A percentile compares a stretch with the other conserved stretches of the same genome.
phyloP scores from a whole-genome alignment of 257 asterid genomes.

The Verbascum thapsus region DNA sequence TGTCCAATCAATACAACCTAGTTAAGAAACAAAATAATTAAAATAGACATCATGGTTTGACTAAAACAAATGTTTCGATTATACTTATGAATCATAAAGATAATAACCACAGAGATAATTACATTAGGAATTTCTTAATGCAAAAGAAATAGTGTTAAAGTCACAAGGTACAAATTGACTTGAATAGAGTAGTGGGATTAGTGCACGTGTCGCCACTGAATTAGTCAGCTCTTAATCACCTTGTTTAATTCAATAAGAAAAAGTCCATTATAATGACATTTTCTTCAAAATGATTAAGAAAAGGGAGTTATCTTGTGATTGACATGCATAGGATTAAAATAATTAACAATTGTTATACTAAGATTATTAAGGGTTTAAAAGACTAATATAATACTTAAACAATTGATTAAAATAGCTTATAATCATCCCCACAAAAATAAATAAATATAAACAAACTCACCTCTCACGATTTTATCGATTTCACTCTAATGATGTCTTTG shows the following conservation, averaged over 20 bases:
- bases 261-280: slow-evolving; percentile 28
- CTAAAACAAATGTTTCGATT: background rate
- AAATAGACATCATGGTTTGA: slow-evolving; percentile 17
- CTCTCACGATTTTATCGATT: too few species aligned
- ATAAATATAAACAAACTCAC: too few species aligned
- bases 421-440: too few species aligned
- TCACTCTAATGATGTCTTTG: too few species aligned
- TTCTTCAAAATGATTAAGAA: slow-evolving; percentile 14
- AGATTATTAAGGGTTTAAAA: background rate
- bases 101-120: background rate
- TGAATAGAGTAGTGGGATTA: slow-evolving; percentile 23
- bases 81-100: slow-evolving; percentile 3
- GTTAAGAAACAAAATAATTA: background rate
- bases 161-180: slow-evolving; percentile 33
- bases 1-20: too few species aligned
- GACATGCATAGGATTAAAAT: slow-evolving; percentile 3
- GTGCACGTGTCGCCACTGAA: slow-evolving; percentile 35
- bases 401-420: too few species aligned
- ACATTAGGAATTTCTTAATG: slow-evolving; percentile 14
- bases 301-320: slow-evolving; percentile 22
- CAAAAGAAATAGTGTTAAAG: slow-evolving; percentile 25
- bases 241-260: slow-evolving; percentile 20
- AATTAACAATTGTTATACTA: background rate
- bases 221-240: slow-evolving; percentile 4
- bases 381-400: background rate